Conservation (phyloP, 1,139 yeast species). For the Wickerhamomyces sp. region DNA sequence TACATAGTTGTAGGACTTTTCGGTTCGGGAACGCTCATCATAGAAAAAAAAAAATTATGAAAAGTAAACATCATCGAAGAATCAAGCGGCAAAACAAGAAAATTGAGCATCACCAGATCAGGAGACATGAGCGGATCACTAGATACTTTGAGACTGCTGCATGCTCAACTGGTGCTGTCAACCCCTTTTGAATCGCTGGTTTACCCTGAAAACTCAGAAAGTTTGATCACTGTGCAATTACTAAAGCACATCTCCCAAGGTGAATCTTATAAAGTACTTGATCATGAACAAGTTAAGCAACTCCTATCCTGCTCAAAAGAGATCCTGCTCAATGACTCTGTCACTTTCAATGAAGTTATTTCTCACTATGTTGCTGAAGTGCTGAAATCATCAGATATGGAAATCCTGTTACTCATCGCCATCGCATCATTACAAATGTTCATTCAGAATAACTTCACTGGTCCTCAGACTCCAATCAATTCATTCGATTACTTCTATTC, state of each 20-base stretch:
- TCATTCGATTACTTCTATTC: constrained; percentile 25
- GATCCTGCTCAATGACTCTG: not conserved
- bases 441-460: constrained; percentile 76
- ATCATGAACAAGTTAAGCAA: constrained; percentile 3
- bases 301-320: not conserved
- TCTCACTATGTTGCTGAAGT: not conserved
- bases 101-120: no score
- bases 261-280: constrained; percentile 14
- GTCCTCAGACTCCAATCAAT: constrained; percentile 55
- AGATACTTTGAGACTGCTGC: constrained; percentile 8
- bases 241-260: constrained; percentile 11
- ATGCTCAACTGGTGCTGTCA: constrained; percentile 11
- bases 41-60: not conserved
- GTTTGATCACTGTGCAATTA: constrained; percentile 1
- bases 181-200: constrained; percentile 6
- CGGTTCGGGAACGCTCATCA: no score
- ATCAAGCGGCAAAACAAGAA: constrained; percentile 8
- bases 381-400: not conserved
- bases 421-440: constrained; percentile 62
- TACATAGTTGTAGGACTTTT: no score
- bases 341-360: constrained; percentile 4
- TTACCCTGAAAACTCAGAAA: constrained; percentile 3
- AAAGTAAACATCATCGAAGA: constrained; percentile 16
- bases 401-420: constrained; percentile 32
- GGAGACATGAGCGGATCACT: not conserved